These are phyloP conservation scores for Mycena rebaudengoi DNA, from an alignment of 768 basidiomycete species.

Conservation along the genomic window DNA sequence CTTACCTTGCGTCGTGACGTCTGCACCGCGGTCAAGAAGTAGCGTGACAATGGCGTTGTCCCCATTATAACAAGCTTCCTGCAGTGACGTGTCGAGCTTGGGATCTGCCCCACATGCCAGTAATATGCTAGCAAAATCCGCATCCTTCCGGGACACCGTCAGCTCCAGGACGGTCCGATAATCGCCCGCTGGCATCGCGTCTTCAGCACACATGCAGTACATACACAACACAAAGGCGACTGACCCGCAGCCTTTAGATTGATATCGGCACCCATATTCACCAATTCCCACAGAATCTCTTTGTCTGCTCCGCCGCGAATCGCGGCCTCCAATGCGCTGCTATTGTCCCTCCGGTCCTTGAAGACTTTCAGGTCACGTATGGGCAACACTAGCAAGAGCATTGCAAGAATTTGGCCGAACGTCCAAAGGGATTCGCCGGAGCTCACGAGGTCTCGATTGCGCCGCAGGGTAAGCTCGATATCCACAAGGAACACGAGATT, in stretches of 20 bases:
- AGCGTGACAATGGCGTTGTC: not conserved
- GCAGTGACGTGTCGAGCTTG: not conserved
- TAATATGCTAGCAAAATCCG: not conserved
- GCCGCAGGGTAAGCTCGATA: conserved; percentile 27
- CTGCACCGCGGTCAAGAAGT: not conserved
- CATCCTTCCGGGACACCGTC: not conserved
- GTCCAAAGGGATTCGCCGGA: conserved; percentile 20
- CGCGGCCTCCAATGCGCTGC: not conserved
- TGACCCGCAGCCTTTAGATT: not conserved
- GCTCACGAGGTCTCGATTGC: conserved; percentile 1
- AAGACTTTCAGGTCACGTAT: conserved; percentile 22
- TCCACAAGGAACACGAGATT: conserved; percentile 28
- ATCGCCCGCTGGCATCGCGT: not conserved
- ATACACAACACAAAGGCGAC: not conserved
- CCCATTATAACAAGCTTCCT: not conserved
- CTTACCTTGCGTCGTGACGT: not conserved
- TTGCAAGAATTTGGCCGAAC: conserved; percentile 32
- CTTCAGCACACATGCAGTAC: not conserved
- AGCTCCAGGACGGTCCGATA: not conserved
- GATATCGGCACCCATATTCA: conserved; percentile 1
- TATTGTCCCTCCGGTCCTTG: not conserved
- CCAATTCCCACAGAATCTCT: conserved; percentile 1
- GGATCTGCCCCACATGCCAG: conserved; percentile 3
- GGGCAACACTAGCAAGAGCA: conserved; percentile 31
- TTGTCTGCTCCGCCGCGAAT: not conserved